These are phyloP conservation scores for Coemansia sp. DNA, from an alignment of 192 early-diverging fungal species.

Conservation along the genomic window DNA sequence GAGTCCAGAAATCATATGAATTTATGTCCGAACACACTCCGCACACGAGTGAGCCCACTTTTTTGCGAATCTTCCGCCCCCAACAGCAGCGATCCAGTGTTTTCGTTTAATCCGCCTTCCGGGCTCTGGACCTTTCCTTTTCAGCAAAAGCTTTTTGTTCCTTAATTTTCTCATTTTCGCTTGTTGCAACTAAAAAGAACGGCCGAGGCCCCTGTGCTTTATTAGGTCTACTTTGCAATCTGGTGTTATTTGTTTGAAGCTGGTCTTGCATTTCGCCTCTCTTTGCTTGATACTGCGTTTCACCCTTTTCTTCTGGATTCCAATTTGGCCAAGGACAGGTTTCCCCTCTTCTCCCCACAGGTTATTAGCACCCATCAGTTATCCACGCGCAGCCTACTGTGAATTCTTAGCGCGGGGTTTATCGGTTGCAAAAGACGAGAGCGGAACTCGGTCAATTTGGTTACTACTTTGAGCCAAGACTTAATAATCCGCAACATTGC, in stretches of 20 bases:
- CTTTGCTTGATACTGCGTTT: neutral
- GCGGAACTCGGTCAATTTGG: neutral
- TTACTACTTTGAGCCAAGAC: neutral
- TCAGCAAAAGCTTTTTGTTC: neutral
- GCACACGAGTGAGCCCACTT: neutral
- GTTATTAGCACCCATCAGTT: neutral
- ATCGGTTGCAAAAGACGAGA: neutral
- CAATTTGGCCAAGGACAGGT: neutral
- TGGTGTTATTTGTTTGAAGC: neutral
- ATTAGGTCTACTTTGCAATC: neutral
- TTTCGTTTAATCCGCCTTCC: neutral
- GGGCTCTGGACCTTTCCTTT: slow-evolving; percentile 3
- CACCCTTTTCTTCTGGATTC: neutral
- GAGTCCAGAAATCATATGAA: too few species aligned
- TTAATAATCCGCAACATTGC: neutral
- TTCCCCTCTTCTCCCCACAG: neutral
- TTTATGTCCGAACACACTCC: too few species aligned
- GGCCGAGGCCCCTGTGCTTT: neutral
- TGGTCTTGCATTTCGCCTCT: too few species aligned
- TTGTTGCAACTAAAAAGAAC: neutral
- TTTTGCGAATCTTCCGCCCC: neutral
- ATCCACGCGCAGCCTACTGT: neutral
- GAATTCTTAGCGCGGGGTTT: neutral
- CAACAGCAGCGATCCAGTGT: too few species aligned
- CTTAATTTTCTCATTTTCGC: neutral